Evolutionary conservation across 306 rosid species (phyloP).

Genomic region (Cyamopsis tetragonoloba): DNA sequence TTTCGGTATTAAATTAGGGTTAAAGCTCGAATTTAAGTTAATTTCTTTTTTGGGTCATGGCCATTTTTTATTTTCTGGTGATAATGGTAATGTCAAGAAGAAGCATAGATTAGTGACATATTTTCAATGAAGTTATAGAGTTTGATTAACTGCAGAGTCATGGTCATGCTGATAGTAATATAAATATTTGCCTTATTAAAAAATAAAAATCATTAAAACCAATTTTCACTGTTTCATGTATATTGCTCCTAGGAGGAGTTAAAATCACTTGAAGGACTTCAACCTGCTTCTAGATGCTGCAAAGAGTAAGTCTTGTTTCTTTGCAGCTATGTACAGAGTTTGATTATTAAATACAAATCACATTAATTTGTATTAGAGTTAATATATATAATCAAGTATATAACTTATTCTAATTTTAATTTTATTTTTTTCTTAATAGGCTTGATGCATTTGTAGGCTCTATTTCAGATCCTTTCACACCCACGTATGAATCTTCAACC

Average conservation of each 20-base stretch:
- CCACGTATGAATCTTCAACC: conserved; percentile 28
- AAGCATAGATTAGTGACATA: too few species aligned
- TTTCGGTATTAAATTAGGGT: too few species aligned
- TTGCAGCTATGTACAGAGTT: not conserved
- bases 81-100: too few species aligned
- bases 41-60: too few species aligned
- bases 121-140: too few species aligned
- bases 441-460: conserved; percentile 35
- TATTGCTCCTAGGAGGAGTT: conserved; percentile 39
- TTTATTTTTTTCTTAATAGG: conserved; percentile 20
- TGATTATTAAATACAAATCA: not conserved
- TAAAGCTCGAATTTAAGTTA: too few species aligned
- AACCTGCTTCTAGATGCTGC: conserved; percentile 47
- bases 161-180: too few species aligned
- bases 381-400: too few species aligned
- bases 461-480: conserved; percentile 40
- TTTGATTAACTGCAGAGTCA: too few species aligned
- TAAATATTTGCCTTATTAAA: too few species aligned
- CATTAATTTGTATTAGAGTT: not conserved
- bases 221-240: not conserved
- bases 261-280: conserved; percentile 40
- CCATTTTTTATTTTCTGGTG: too few species aligned
- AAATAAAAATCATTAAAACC: too few species aligned
- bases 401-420: not conserved
- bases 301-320: conserved; percentile 29